Evolutionary conservation across 257 asterid genomes (phyloP).

Genomic region (Nicotiana knightiana): DNA sequence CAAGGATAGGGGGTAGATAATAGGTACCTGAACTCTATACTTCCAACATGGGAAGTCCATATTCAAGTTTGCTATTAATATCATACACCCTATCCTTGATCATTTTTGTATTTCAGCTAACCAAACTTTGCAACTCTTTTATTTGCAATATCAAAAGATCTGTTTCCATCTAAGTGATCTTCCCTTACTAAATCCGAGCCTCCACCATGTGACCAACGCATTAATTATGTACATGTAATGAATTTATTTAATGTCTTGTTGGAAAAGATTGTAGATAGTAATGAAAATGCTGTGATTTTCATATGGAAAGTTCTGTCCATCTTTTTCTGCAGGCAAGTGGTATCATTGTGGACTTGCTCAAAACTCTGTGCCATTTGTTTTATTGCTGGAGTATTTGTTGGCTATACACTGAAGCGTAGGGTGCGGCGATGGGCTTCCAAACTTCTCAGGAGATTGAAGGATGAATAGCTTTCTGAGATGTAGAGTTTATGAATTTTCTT

Average conservation of each 20-base stretch:
- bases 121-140: neutral
- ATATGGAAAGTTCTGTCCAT: neutral
- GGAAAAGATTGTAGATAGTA: neutral
- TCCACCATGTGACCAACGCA: neutral
- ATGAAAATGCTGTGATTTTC: neutral
- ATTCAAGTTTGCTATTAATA: neutral
- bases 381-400: constrained; percentile 65
- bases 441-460: constrained; percentile 49
- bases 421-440: constrained; percentile 68
- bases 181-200: neutral
- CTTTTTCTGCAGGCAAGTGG: constrained; percentile 39
- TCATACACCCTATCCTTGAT: neutral
- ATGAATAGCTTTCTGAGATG: constrained; percentile 4
- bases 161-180: neutral
- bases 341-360: constrained; percentile 62
- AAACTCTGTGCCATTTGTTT: constrained; percentile 68
- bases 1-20: neutral
- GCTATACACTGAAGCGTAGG: constrained; percentile 69
- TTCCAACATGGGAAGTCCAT: neutral
- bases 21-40: neutral
- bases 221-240: neutral
- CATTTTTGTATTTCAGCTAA: neutral
- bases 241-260: neutral
- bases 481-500: neutral
- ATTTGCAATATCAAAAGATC: neutral